Percentiles rank a stretch among this genome's conserved stretches.
phyloP scores from a whole-genome alignment of 192 early-diverging fungal species.

The Chytriomyces confervae region DNA sequence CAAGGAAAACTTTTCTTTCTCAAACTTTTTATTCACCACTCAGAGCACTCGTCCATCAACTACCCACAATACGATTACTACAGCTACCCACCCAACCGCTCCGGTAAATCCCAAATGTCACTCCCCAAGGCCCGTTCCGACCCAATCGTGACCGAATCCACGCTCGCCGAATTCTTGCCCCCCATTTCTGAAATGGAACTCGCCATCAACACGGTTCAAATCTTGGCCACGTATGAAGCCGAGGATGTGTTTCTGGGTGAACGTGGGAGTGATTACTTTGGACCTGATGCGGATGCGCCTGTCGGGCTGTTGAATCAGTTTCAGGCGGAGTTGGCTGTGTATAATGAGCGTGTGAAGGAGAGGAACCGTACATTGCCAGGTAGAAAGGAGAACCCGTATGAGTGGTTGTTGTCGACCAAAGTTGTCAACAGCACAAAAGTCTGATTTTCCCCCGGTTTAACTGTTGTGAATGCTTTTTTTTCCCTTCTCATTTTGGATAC shows the following conservation, averaged over 20 bases:
- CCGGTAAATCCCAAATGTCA: neutral
- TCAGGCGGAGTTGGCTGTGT: neutral
- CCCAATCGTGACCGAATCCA: neutral
- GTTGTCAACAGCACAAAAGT: conserved; percentile 7
- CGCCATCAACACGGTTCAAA: neutral
- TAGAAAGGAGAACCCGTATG: conserved; percentile 17
- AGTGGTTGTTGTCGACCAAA: conserved; percentile 11
- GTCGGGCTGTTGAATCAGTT: neutral
- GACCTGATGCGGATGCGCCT: neutral
- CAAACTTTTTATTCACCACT: neutral
- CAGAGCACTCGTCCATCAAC: conserved; percentile 24
- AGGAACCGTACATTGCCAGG: neutral
- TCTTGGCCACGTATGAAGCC: neutral
- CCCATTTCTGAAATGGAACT: neutral
- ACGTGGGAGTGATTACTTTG: conserved; percentile 5
- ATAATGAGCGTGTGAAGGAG: conserved; percentile 1
- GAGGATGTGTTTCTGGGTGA: conserved; percentile 12
- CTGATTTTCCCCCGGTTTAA: neutral
- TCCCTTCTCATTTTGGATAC: neutral
- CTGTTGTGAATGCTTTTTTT: neutral
- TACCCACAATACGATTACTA: conserved; percentile 18
- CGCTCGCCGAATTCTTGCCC: conserved; percentile 2
- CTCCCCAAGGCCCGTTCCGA: neutral
- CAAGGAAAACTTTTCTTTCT: too few relatives aligned
- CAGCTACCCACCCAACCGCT: conserved; percentile 10